These are phyloP conservation scores for Ophiocordyceps unilateralis DNA, from an alignment of 2,329 filamentous ascomycete genomes.

Conservation along the genomic window DNA sequence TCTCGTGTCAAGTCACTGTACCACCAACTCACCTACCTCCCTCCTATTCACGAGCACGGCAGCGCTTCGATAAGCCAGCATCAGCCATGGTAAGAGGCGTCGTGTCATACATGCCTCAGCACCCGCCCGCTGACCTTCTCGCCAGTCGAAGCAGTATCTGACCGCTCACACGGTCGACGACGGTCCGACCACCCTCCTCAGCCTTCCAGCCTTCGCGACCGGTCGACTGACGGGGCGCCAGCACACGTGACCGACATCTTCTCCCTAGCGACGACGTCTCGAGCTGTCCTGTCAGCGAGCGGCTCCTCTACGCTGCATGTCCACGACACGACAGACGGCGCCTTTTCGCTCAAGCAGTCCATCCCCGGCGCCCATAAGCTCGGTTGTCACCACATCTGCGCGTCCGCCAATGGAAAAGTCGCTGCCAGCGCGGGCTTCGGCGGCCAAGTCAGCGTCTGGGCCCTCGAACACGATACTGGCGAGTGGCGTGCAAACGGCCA, in stretches of 20 bases:
- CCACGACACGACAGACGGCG: conserved; percentile 53
- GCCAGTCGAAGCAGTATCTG: conserved; percentile 93
- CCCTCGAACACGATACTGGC: conserved; percentile 35
- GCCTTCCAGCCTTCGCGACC: background rate
- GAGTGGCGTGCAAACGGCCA: conserved; percentile 29
- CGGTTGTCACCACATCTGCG: conserved; percentile 79
- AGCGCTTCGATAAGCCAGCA: background rate
- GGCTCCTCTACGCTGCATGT: conserved; percentile 71
- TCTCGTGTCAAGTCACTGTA: too few relatives aligned
- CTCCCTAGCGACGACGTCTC: conserved; percentile 58
- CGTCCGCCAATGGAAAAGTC: conserved; percentile 47
- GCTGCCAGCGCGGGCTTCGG: conserved; percentile 79
- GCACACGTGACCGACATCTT: conserved; percentile 78
- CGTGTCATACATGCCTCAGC: background rate
- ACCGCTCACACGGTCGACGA: conserved; percentile 81
- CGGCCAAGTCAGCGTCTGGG: conserved; percentile 78
- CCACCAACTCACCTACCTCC: too few relatives aligned
- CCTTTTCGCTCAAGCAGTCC: conserved; percentile 64
- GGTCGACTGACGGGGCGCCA: conserved; percentile 15
- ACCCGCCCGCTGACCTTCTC: background rate
- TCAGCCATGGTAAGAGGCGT: conserved; percentile 1
- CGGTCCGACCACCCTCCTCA: too few relatives aligned
- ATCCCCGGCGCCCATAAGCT: conserved; percentile 68
- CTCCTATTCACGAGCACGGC: too few relatives aligned
- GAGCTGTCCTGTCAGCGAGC: conserved; percentile 63